Percentiles rank a stretch among this genome's conserved stretches.
Conservation (phyloP, 108 stramenopile genomes). For the Epithemia pelagica region DNA sequence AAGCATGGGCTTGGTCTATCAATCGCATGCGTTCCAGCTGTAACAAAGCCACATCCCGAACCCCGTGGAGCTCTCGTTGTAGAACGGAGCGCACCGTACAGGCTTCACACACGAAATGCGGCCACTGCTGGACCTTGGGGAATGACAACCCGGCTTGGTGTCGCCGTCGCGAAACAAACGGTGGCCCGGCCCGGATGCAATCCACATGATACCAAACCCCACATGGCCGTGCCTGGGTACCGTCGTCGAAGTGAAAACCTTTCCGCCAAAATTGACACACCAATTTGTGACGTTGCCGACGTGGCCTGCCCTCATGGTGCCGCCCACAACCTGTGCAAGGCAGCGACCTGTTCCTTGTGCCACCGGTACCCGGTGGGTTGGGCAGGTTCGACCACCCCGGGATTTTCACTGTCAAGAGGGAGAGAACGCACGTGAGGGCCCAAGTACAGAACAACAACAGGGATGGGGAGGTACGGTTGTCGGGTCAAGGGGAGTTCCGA, state of each 20-base stretch:
- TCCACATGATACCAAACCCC: neutral
- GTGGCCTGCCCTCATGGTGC: neutral
- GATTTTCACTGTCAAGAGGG: neutral
- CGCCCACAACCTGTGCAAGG: neutral
- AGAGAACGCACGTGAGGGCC: neutral
- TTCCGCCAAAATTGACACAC: neutral
- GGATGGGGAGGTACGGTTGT: neutral
- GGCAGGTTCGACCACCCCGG: neutral
- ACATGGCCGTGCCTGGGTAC: neutral
- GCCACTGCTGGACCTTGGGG: neutral
- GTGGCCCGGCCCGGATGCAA: neutral
- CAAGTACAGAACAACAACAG: neutral
- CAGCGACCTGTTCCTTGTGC: conserved; percentile 4
- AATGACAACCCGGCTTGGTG: neutral
- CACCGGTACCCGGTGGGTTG: neutral
- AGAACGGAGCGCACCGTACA: neutral
- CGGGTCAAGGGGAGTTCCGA: neutral
- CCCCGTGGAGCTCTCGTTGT: neutral
- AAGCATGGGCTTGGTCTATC: neutral
- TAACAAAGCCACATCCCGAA: neutral
- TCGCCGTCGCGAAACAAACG: neutral
- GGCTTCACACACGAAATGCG: neutral
- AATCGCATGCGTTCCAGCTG: neutral
- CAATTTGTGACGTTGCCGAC: neutral
- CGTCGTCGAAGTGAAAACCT: neutral